Conservation (phyloP, 2,329 filamentous ascomycete species). For the Pyrenochaeta sp. region DNA sequence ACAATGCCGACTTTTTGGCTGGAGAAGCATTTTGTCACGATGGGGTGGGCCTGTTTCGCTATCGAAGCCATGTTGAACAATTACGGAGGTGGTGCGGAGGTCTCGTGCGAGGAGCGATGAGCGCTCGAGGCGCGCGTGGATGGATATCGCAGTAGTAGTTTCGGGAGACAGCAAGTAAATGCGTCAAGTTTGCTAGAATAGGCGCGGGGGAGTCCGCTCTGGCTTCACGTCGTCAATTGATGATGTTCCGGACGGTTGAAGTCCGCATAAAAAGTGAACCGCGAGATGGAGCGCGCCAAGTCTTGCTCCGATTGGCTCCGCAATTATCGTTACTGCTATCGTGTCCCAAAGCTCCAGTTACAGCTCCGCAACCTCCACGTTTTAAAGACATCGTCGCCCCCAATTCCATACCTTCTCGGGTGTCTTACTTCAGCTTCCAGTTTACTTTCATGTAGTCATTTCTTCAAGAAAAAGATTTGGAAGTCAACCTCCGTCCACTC, state of each 20-base stretch:
- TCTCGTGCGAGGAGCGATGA: constrained; percentile 13
- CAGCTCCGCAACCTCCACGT: constrained; percentile 17
- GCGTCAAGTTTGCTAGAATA: constrained; percentile 15
- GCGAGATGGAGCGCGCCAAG: constrained; percentile 28
- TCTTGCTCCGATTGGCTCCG: constrained; percentile 38
- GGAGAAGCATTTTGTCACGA: constrained; percentile 38
- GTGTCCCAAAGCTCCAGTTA: constrained; percentile 33
- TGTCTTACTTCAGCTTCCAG: constrained; percentile 4
- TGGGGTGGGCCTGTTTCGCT: constrained; percentile 26
- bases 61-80: constrained; percentile 31
- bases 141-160: background rate
- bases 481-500: constrained; percentile 29
- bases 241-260: constrained; percentile 10
- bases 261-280: constrained; percentile 35
- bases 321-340: constrained; percentile 32
- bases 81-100: constrained; percentile 8
- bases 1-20: constrained; percentile 67
- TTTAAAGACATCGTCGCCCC: constrained; percentile 6
- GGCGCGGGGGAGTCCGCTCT: constrained; percentile 5
- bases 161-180: constrained; percentile 27
- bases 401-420: constrained; percentile 6
- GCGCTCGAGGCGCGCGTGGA: constrained; percentile 20
- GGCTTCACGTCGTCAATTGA: constrained; percentile 20
- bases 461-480: constrained; percentile 18
- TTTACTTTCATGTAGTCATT: constrained; percentile 22